Conservation (phyloP, 1,139 yeast species). For the Scheffersomyces segobiensis region DNA sequence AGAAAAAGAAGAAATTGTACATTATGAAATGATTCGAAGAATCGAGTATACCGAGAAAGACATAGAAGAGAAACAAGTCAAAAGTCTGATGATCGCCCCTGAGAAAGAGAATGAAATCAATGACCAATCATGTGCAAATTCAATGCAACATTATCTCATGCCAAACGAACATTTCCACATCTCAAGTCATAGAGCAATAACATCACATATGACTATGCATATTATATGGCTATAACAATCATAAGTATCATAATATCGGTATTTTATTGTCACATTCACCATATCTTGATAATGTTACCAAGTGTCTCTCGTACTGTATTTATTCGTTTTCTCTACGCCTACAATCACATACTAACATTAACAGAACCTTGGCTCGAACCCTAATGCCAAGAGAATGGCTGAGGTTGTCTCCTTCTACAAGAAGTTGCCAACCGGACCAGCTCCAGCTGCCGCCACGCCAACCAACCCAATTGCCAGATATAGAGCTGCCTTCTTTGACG, state of each 20-base stretch:
- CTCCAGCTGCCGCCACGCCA: constrained; percentile 69
- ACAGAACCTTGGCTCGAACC: constrained; percentile 89
- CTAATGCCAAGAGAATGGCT: constrained; percentile 95
- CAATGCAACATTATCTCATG: too few relatives aligned
- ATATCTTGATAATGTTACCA: neutral
- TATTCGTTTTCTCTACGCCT: neutral
- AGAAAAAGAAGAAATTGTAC: neutral
- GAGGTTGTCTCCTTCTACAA: constrained; percentile 95
- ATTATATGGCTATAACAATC: too few relatives aligned
- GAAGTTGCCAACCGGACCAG: constrained; percentile 92
- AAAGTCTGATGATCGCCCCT: neutral
- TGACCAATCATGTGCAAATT: too few relatives aligned
- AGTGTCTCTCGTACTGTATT: too few relatives aligned
- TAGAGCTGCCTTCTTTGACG: constrained; percentile 77
- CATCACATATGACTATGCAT: too few relatives aligned
- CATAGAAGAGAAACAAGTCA: neutral
- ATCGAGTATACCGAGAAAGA: neutral
- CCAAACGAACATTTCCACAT: too few relatives aligned
- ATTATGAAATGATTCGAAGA: neutral
- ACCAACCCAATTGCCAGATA: constrained; percentile 72
- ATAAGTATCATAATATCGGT: too few relatives aligned
- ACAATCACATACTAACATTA: constrained; percentile 35
- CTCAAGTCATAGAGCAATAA: too few relatives aligned
- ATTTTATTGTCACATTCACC: neutral
- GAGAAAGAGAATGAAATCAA: too few relatives aligned